Base-by-base conservation (phyloP, 305 asterid species). In the Withania somnifera region DNA sequence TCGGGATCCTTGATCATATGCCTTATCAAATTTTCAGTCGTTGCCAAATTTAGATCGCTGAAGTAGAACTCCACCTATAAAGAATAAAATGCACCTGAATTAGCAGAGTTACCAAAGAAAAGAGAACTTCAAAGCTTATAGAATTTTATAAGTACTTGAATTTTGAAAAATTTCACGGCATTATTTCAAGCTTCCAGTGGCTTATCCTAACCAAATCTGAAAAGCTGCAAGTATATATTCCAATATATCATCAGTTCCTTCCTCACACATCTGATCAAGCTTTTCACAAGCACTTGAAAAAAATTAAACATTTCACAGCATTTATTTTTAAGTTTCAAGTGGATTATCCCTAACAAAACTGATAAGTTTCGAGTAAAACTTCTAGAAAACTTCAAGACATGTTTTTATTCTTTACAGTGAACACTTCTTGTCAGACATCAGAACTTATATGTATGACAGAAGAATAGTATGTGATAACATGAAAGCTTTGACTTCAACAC, bases 1-100 rank as follows among this genome's bases (percentile, higher is more conserved):
- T 93, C 95, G 57, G 93, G 97, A 87, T 94, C 97, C 87, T 91
- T 92, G 83, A 82, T 69, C 97, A 94, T 94, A 77, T 87, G 83
- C 87, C 89, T 86, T 86, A 89, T 90, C 78, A 93, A 84, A 87
- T 92, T 95, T 85, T 92, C 97, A 71, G 98, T 94, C 38, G 97
- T 93, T 30, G 98, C 98, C 86, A 94, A 90, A 88, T 94, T 94
- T 80, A 93, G 86, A 83, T 94, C 98, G 85, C 98, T 93, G 90
- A 94, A 94, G 87, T 93, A 94, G 86, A 88, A 94, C 84, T 94
- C 98, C 83, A 94, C 97, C 98, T 94, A 90, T 85, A 83, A 58
- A 82, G 36, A 75, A 78, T 26, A 14, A 69, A 87, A n/a, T 75
- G 57, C 56, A 82, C 47, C 51, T 13, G 38, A 82, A 52, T 32